Evolutionary conservation across 352 stramenopile species (phyloP).

Genomic region (Globisporangium megalacanthum): DNA sequence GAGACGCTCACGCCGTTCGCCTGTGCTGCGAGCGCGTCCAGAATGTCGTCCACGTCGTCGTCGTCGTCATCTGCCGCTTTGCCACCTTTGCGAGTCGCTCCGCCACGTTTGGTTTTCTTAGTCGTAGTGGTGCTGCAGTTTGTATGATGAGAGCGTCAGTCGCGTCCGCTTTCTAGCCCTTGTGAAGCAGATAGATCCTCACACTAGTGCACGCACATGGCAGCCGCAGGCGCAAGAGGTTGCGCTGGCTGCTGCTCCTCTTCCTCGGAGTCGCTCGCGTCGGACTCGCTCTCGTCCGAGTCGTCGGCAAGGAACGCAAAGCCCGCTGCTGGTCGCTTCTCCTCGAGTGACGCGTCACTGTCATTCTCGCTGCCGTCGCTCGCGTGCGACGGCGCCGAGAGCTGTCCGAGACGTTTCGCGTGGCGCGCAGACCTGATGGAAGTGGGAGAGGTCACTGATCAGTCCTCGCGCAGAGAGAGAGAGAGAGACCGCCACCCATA

Average conservation of each 20-base stretch:
- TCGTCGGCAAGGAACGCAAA: conserved; percentile 72
- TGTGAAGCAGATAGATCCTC: not conserved
- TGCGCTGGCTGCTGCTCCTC: conserved; percentile 10
- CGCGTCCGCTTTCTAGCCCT: not conserved
- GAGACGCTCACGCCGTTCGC: conserved; percentile 27
- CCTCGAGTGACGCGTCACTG: conserved; percentile 8
- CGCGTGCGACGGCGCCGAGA: conserved; percentile 20
- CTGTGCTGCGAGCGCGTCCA: conserved; percentile 53
- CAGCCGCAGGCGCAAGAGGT: conserved; percentile 1
- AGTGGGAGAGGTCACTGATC: too few relatives aligned
- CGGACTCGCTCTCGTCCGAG: conserved; percentile 43
- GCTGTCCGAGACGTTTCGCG: conserved; percentile 55
- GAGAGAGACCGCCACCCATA: not conserved
- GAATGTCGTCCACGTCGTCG: conserved; percentile 60
- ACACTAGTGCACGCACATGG: conserved; percentile 8
- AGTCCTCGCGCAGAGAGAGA: not conserved
- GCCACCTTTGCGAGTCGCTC: conserved; percentile 4
- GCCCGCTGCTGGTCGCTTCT: conserved; percentile 50
- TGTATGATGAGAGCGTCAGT: not conserved
- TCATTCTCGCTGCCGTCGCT: not conserved
- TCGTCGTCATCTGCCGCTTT: conserved; percentile 22
- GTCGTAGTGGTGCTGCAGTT: conserved; percentile 26
- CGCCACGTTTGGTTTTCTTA: conserved; percentile 32
- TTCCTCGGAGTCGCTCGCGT: conserved; percentile 15
- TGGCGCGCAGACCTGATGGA: conserved; percentile 66